Conservation (phyloP, 179 eudicot species). For the Silene vulgaris region DNA sequence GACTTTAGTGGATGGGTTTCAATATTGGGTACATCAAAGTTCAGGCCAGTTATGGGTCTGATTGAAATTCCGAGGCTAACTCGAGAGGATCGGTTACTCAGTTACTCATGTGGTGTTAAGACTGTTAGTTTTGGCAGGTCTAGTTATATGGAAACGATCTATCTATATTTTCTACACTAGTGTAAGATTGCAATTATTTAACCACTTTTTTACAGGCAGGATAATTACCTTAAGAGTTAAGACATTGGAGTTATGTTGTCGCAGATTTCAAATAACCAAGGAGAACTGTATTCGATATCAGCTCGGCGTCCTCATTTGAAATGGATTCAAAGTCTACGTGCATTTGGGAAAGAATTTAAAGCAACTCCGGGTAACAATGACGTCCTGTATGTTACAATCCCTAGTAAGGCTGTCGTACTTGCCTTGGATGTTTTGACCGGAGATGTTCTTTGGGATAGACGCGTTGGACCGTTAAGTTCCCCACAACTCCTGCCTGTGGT, state of each 20-base stretch:
- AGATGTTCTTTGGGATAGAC: constrained; percentile 63
- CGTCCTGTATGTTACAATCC: constrained; percentile 55
- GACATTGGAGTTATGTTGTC: not conserved
- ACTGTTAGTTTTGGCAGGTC: not conserved
- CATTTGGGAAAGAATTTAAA: constrained; percentile 40
- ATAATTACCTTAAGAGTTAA: not conserved
- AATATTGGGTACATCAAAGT: no score
- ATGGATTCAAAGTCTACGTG: constrained; percentile 80
- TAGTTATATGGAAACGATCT: not conserved
- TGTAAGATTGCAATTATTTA: not conserved
- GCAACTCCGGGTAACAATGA: constrained; percentile 79
- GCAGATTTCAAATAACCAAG: constrained; percentile 77
- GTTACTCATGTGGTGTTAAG: not conserved
- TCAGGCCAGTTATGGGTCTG: no score
- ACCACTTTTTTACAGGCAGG: not conserved
- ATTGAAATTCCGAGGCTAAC: no score
- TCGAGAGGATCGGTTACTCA: not conserved
- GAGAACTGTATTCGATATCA: constrained; percentile 71
- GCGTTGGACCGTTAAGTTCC: constrained; percentile 63
- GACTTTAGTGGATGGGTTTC: not conserved
- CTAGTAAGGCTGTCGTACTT: constrained; percentile 46
- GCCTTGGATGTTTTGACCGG: constrained; percentile 67
- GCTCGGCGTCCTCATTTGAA: constrained; percentile 53
- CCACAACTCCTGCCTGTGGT: constrained; percentile 54
- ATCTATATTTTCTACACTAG: not conserved